These are phyloP conservation scores for Rhodamnia argentea DNA, from an alignment of 345 rosid species.

Conservation along the genomic window DNA sequence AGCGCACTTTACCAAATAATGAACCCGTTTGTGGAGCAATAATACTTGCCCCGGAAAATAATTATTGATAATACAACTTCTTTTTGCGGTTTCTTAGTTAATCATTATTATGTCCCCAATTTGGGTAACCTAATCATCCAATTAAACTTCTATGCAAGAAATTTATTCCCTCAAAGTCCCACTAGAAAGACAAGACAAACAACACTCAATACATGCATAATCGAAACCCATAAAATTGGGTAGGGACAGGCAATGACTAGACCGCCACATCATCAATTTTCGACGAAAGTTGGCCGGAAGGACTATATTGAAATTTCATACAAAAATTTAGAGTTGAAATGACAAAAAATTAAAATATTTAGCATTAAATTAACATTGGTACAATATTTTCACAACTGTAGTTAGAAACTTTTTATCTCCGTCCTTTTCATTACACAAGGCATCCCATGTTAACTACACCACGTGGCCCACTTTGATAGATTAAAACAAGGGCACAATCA, in stretches of 20 bases:
- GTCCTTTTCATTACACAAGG: not conserved
- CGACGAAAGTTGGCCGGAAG: fast-evolving
- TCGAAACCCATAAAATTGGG: not conserved
- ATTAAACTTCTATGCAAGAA: not conserved
- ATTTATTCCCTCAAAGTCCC: not conserved
- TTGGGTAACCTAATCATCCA: not conserved
- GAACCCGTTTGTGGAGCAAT: not conserved
- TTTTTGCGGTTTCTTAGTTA: not conserved
- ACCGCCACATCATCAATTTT: not conserved
- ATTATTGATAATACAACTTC: not conserved
- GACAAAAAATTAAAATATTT: not conserved
- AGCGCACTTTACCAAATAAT: not conserved
- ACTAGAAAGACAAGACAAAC: not conserved
- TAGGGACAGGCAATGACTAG: fast-evolving
- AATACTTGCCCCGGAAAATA: not conserved
- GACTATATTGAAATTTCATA: not conserved
- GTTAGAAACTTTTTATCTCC: not conserved
- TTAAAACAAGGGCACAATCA: not conserved
- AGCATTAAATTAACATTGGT: not conserved
- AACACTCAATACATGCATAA: not conserved
- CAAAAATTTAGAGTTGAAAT: not conserved
- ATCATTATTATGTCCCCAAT: not conserved
- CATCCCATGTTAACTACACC: not conserved
- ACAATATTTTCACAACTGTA: not conserved
- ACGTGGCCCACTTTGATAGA: not conserved